A percentile compares a stretch with the other conserved stretches of the same genome.
These are phyloP conservation scores for Podila epicladia DNA, from an alignment of 192 early-diverging fungal species.

Conservation along the genomic window DNA sequence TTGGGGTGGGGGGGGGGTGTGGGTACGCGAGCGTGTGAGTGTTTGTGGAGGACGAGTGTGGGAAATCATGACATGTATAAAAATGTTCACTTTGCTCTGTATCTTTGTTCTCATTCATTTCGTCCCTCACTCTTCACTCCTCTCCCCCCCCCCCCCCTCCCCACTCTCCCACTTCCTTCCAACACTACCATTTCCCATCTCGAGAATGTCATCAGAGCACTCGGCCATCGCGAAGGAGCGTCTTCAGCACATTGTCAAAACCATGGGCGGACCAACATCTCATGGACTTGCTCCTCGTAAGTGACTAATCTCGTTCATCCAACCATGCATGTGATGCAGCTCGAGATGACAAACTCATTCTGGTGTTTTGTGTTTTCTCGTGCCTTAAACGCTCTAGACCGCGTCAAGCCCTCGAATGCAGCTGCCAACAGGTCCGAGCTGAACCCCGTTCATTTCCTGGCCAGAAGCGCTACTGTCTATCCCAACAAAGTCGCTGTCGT, in stretches of 20 bases:
- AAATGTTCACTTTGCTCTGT: neutral
- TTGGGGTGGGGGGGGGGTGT: neutral
- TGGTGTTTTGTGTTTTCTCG: neutral
- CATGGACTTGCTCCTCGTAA: constrained; percentile 29
- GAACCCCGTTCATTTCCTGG: constrained; percentile 64
- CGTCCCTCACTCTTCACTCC: neutral
- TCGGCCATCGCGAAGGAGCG: constrained; percentile 34
- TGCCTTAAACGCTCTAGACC: constrained; percentile 8
- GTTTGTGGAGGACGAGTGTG: too few relatives aligned
- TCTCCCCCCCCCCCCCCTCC: neutral
- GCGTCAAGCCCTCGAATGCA: constrained; percentile 21
- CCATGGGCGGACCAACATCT: constrained; percentile 21
- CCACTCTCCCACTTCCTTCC: neutral
- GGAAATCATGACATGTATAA: too few relatives aligned
- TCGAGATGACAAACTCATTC: neutral
- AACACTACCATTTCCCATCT: neutral
- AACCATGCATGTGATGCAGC: too few relatives aligned
- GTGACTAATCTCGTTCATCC: neutral
- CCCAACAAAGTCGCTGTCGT: constrained; percentile 58
- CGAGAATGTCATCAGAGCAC: constrained; percentile 14
- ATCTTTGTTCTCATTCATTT: neutral
- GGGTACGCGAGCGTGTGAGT: neutral
- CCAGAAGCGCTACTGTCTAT: constrained; percentile 59
- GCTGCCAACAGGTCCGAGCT: constrained; percentile 50
- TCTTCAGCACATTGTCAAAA: constrained; percentile 35